Conservation (phyloP, 2,329 filamentous ascomycete genomes). For the Fusarium incarnatum region DNA sequence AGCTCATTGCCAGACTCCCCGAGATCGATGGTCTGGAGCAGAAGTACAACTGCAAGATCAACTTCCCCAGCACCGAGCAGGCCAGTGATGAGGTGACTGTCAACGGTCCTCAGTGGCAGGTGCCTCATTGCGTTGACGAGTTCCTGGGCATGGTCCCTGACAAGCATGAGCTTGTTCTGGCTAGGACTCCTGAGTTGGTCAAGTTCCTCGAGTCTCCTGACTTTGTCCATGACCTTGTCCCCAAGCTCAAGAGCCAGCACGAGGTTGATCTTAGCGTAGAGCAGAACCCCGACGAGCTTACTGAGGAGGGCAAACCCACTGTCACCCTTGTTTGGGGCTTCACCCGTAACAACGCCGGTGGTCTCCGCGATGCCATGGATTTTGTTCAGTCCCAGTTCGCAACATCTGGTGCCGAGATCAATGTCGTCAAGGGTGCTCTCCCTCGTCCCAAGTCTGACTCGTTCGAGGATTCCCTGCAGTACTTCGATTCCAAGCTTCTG, state of each 20-base stretch:
- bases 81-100: constrained; percentile 97
- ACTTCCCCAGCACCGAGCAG: constrained; percentile 96
- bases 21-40: constrained; percentile 97
- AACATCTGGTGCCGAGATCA: constrained; percentile 87
- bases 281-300: constrained; percentile 68
- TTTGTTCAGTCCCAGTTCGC: constrained; percentile 89
- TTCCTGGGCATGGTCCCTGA: constrained; percentile 98
- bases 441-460: constrained; percentile 98
- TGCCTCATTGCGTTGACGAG: constrained; percentile 95
- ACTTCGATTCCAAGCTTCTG: constrained; percentile 95
- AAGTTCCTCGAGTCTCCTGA: constrained; percentile 85
- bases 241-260: constrained; percentile 90
- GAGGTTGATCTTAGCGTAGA: constrained; percentile 87
- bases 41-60: constrained; percentile 99
- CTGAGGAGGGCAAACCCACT: constrained; percentile 68
- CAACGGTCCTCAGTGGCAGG: constrained; percentile 97
- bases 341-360: constrained; percentile 96
- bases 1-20: constrained; percentile 86
- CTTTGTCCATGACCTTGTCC: constrained; percentile 82
- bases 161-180: constrained; percentile 89
- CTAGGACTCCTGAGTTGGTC: constrained; percentile 78
- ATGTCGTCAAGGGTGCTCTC: constrained; percentile 91
- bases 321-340: constrained; percentile 80
- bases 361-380: constrained; percentile 94
- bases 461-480: constrained; percentile 95